Evolutionary conservation across 306 rosid species (phyloP), one percentile per base, ranked within the genome.

Genomic region (Cicer pinnatifidum): DNA sequence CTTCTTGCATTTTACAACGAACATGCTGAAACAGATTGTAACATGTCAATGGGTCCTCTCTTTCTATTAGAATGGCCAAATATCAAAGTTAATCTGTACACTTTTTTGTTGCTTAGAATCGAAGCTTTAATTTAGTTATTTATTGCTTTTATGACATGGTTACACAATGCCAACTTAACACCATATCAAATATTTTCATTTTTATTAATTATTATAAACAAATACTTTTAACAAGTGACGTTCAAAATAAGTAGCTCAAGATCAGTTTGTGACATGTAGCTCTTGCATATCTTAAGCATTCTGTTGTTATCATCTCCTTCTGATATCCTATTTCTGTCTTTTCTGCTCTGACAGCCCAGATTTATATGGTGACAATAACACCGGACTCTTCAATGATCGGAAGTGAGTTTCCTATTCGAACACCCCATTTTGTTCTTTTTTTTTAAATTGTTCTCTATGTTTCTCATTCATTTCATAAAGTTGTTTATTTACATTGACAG

Each of bases 311-410:
- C 58, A 7, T 52, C 58, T 68, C 41, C 41, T 39, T 53, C 38
- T 71, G 56, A 65, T 66, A 67, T 81, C 44, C 54, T 16, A 7
- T 69, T 83, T 73, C 59, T 65, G 33, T 16, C 70, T 71, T 47
- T 68, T 74, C 63, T 59, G 17, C 17, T 78, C 13, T 70, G 73
- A 60, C n/a, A 83, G 81, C 59, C 86, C 86, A 56, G 84, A 76
- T 69, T 71, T 83, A 19, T 86, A 84, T 78, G 90, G 87, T 64
- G 86, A 81, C 59, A 78, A 81, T 51, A 72, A 81, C 68, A 82
- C 86, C 63, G 78, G 87, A 69, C 87, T 84, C 76, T 83, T 81
- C 73, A 86, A 80, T 41, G 84, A 86, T 78, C 84, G 88, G 84
- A 84, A 5, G 84, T 86, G 71, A 68, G 82, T 72, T 62, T n/a